Conservation (phyloP, 306 rosid species). For the Prunus mongolica region DNA sequence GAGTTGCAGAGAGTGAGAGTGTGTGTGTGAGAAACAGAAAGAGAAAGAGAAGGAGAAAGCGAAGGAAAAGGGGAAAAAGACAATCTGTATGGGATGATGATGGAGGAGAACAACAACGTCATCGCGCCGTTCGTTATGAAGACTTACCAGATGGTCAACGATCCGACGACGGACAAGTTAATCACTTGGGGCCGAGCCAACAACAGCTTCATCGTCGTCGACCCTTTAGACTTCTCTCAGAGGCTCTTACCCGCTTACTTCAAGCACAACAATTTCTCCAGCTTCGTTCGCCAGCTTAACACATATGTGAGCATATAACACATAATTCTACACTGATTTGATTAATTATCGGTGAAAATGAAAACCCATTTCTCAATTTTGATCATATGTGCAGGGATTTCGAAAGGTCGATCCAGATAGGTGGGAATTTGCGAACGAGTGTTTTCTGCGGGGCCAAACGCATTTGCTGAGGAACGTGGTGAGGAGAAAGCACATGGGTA, state of each 20-base stretch:
- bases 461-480: conserved; percentile 60
- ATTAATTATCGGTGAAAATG: neutral
- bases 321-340: no score
- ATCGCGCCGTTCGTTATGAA: conserved; percentile 84
- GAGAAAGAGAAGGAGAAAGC: no score
- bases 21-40: no score
- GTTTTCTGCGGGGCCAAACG: conserved; percentile 79
- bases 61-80: neutral
- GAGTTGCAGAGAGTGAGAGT: neutral
- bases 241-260: conserved; percentile 67
- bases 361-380: neutral
- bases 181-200: conserved; percentile 69
- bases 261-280: conserved; percentile 95
- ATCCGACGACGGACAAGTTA: conserved; percentile 57
- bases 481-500: conserved; percentile 42
- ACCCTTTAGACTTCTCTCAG: conserved; percentile 68
- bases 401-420: conserved; percentile 86
- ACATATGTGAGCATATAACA: conserved; percentile 50
- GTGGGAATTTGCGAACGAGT: conserved; percentile 96
- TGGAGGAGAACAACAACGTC: conserved; percentile 39
- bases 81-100: conserved; percentile 52
- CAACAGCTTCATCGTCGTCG: conserved; percentile 88
- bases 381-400: conserved; percentile 50
- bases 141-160: conserved; percentile 87
- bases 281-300: conserved; percentile 94